Evolutionary conservation across 768 basidiomycete genomes (phyloP).

Genomic region (Boletus reticulatus): DNA sequence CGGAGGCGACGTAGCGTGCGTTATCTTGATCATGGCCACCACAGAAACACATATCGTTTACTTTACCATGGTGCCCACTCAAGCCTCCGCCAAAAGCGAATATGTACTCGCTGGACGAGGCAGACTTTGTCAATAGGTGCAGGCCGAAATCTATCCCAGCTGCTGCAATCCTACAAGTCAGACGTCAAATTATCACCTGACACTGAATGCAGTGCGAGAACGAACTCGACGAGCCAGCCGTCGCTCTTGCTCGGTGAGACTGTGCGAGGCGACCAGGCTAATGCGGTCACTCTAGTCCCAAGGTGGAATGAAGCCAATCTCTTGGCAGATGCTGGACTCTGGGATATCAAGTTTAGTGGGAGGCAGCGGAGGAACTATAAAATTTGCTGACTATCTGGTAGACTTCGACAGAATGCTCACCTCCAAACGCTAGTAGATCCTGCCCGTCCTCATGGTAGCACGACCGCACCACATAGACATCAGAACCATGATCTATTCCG

Average conservation of each 20-base stretch:
- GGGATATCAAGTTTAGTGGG: slow-evolving; percentile 11
- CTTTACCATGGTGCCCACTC: slow-evolving; percentile 75
- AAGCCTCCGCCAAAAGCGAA: slow-evolving; percentile 78
- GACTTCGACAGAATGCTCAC: slow-evolving; percentile 70
- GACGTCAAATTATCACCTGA: slow-evolving; percentile 3
- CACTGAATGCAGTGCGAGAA: neutral
- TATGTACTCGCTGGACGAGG: slow-evolving; percentile 46
- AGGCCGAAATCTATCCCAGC: slow-evolving; percentile 70
- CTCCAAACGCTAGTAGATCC: slow-evolving; percentile 73
- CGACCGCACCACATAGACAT: slow-evolving; percentile 60
- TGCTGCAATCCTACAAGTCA: slow-evolving; percentile 54
- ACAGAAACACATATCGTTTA: slow-evolving; percentile 79
- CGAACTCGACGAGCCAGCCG: slow-evolving; percentile 73
- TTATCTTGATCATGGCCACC: slow-evolving; percentile 70
- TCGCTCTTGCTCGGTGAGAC: slow-evolving; percentile 64
- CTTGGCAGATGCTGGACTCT: slow-evolving; percentile 45
- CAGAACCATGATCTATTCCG: slow-evolving; percentile 55
- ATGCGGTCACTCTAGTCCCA: slow-evolving; percentile 65
- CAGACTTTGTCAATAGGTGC: slow-evolving; percentile 62
- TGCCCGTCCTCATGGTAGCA: slow-evolving; percentile 59
- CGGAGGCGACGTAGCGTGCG: slow-evolving; percentile 74
- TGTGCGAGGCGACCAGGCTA: slow-evolving; percentile 75
- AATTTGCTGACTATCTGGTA: slow-evolving; percentile 55
- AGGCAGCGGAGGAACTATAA: neutral
- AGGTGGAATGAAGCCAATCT: slow-evolving; percentile 71